Base-by-base conservation (phyloP, 2,329 filamentous ascomycete species). In the Drechslerella stenobrocha region DNA sequence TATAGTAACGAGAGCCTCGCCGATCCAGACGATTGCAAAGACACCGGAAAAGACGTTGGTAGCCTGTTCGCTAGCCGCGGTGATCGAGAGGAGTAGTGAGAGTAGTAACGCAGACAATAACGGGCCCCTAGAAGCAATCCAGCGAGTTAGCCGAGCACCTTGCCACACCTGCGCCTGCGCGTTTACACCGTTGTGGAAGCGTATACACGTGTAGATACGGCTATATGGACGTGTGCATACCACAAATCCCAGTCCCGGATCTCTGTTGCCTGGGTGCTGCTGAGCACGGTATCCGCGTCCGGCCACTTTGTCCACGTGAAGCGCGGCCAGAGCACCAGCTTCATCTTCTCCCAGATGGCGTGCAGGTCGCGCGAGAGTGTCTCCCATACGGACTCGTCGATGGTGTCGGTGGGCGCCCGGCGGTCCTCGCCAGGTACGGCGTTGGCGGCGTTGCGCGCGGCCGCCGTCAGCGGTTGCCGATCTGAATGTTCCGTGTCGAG, bases 311-410 rank as follows among this genome's bases (percentile, higher is more conserved):
- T 84, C 22, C 98, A 86, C 48, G 98, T 82, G 79, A 97, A 97
- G 75, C 91, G 91, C 15, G 93, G 93, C 78, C 90, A 98, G 67
- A 98, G 84, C 35, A 98, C 93, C 80, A 96, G 92, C 77, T 89
- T 87, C 86, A 98, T 90, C 82, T 98, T 98, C 78, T 89, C 88
- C 92, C 93, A 97, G 32, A 97, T 90, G 23, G 90, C 93, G 5
- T 92, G 78, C 71, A 98, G 79, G 77, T 98, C 93, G 72, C 93
- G 87, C 52, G 88, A 89, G 67, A 98, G 81, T n/a, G 93, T 98
- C 42, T 92, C 89, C 93, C 93, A 98, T 37, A 98, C 93, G 1
- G 86, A 87, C 79, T 98, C 93, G 77, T 98, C 93, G 76, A 98
- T 95, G 45, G 93, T 98, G 78, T 95, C 95, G 71, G 87, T 85